These are phyloP conservation scores for Xenoacremonium recifei DNA, from an alignment of 2,329 filamentous ascomycete genomes.

Conservation along the genomic window DNA sequence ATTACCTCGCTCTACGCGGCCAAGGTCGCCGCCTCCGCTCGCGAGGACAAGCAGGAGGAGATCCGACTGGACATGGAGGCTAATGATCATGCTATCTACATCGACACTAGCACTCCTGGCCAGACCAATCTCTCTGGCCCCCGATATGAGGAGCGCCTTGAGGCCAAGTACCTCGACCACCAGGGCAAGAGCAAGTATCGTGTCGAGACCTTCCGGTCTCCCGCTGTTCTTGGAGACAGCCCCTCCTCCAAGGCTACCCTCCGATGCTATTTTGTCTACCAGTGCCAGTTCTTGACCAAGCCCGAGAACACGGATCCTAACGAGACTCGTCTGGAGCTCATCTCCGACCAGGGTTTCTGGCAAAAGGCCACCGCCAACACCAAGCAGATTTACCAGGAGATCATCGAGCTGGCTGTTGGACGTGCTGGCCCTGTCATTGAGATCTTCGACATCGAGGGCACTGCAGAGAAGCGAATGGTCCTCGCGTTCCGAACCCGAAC, in stretches of 20 bases:
- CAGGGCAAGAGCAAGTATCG: constrained; percentile 76
- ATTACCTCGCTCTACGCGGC: constrained; percentile 96
- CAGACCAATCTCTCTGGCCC: constrained; percentile 74
- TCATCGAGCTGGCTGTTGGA: constrained; percentile 80
- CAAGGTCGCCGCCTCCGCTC: constrained; percentile 89
- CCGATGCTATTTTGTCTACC: constrained; percentile 98
- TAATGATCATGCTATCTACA: constrained; percentile 93
- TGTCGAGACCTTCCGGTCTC: constrained; percentile 95
- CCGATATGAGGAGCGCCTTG: constrained; percentile 90
- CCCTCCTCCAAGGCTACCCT: constrained; percentile 75
- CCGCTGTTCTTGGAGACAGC: constrained; percentile 69
- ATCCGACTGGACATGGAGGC: constrained; percentile 96
- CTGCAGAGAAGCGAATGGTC: constrained; percentile 88
- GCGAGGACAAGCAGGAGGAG: constrained; percentile 90
- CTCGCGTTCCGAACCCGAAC: constrained; percentile 93
- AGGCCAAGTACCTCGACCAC: constrained; percentile 91
- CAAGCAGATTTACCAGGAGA: constrained; percentile 91
- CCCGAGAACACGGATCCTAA: constrained; percentile 68
- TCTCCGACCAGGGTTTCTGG: constrained; percentile 90
- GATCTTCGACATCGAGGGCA: constrained; percentile 91
- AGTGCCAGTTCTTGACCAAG: constrained; percentile 81
- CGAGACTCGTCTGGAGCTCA: constrained; percentile 86
- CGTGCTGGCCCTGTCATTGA: constrained; percentile 95
- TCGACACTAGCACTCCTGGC: constrained; percentile 93
- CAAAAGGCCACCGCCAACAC: constrained; percentile 96